Evolutionary conservation across 2,329 filamentous ascomycete species (phyloP).

Genomic region (Aspergillus nomiae): DNA sequence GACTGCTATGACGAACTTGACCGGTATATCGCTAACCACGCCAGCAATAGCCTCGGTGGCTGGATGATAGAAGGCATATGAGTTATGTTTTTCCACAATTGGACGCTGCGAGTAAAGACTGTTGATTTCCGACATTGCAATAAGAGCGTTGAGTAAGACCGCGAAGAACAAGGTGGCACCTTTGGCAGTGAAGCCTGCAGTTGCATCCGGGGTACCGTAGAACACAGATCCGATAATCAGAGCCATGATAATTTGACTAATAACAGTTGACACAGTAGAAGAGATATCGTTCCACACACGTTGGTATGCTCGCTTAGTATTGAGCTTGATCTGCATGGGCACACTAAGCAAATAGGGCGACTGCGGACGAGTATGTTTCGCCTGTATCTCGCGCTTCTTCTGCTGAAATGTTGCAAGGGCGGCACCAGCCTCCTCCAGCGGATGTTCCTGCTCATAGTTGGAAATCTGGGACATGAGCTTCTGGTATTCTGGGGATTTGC

Average conservation of each 20-base stretch:
- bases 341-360: slow-evolving; percentile 81
- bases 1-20: slow-evolving; percentile 72
- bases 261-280: slow-evolving; percentile 64
- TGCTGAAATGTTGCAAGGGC: slow-evolving; percentile 28
- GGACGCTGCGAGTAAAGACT: slow-evolving; percentile 43
- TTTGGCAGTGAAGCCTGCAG: slow-evolving; percentile 72
- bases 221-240: slow-evolving; percentile 79
- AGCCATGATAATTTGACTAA: slow-evolving; percentile 70
- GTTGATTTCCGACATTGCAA: slow-evolving; percentile 40
- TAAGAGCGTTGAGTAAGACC: slow-evolving; percentile 80
- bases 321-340: slow-evolving; percentile 71
- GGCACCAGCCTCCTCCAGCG: slow-evolving; percentile 13
- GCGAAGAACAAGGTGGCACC: slow-evolving; percentile 83
- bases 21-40: slow-evolving; percentile 57
- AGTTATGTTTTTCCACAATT: slow-evolving; percentile 33
- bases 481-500: slow-evolving; percentile 51
- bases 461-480: slow-evolving; percentile 42
- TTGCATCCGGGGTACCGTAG: slow-evolving; percentile 67
- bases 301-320: slow-evolving; percentile 76
- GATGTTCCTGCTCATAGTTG: slow-evolving; percentile 30
- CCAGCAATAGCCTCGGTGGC: slow-evolving; percentile 19
- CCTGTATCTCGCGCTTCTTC: slow-evolving; percentile 39
- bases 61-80: slow-evolving; percentile 34
- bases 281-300: slow-evolving; percentile 74
- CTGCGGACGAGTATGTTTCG: slow-evolving; percentile 55